A percentile compares a stretch with the other conserved stretches of the same genome.
Conservation (phyloP, 2,329 filamentous ascomycete genomes). For the Bipolaris zeicola region DNA sequence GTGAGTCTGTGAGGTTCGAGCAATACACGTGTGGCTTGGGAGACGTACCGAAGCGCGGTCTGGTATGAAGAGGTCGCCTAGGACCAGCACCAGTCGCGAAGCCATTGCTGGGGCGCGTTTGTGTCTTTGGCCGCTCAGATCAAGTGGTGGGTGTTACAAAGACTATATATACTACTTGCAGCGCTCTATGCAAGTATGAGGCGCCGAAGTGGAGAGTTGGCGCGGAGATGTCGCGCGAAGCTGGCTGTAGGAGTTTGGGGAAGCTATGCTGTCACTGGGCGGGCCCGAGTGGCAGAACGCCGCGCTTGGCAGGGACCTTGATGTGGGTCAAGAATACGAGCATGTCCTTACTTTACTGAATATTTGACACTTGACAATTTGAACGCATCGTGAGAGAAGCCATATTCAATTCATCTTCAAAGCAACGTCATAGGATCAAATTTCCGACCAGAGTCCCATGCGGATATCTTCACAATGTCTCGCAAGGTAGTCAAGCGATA, state of each 20-base stretch:
- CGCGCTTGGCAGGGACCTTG: constrained; percentile 19
- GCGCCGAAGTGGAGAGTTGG: not conserved
- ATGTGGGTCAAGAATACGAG: not conserved
- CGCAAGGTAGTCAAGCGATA: not conserved
- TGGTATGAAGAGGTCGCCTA: constrained; percentile 53
- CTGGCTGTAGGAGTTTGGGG: constrained; percentile 19
- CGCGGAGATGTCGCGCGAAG: constrained; percentile 14
- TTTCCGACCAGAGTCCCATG: too few relatives aligned
- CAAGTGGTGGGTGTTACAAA: not conserved
- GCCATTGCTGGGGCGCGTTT: constrained; percentile 40
- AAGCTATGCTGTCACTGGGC: constrained; percentile 24
- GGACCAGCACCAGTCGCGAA: constrained; percentile 49
- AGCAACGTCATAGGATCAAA: not conserved
- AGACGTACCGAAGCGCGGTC: constrained; percentile 49
- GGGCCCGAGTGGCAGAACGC: constrained; percentile 21
- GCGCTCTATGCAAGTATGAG: not conserved
- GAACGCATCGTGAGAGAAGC: not conserved
- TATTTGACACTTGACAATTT: too few relatives aligned
- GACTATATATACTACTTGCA: not conserved
- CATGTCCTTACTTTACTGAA: too few relatives aligned
- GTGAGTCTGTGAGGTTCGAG: constrained; percentile 46
- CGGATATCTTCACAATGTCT: not conserved
- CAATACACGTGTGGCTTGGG: constrained; percentile 7
- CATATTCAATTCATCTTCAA: not conserved
- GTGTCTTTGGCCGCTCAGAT: not conserved